A percentile compares a stretch with the other conserved stretches of the same genome.
Evolutionary conservation across 1,284 basidiomycete genomes (phyloP).

Genomic region (Ceratobasidium sp.): DNA sequence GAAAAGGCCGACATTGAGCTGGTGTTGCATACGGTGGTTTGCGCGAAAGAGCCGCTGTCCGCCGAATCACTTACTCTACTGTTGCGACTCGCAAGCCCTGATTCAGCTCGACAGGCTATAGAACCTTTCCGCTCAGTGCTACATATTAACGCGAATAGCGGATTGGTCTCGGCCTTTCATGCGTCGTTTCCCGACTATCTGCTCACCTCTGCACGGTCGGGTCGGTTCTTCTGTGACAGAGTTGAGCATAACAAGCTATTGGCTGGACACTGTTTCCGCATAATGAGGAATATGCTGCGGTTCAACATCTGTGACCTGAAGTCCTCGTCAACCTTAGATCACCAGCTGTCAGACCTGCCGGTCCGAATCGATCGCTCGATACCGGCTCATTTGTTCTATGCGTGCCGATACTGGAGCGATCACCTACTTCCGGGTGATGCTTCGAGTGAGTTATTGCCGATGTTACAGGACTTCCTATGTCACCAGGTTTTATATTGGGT

Average conservation of each 20-base stretch:
- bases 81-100: too few relatives aligned
- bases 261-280: background rate
- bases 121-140: conserved; percentile 11
- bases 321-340: background rate
- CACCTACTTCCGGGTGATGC: too few relatives aligned
- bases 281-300: conserved; percentile 13
- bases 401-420: conserved; percentile 24
- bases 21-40: too few relatives aligned
- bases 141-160: background rate
- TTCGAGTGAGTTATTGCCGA: too few relatives aligned
- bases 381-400: conserved; percentile 22
- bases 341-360: background rate
- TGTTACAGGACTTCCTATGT: background rate
- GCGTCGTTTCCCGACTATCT: conserved; percentile 7
- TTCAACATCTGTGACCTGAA: conserved; percentile 4
- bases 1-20: too few relatives aligned
- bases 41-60: too few relatives aligned
- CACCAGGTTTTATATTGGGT: too few relatives aligned
- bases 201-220: background rate
- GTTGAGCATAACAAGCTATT: background rate
- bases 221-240: background rate
- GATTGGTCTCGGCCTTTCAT: background rate
- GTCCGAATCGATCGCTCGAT: background rate
- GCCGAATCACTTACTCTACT: too few relatives aligned
- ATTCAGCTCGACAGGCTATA: background rate